Conservation (phyloP, 805 yeast species). For the Barnettozyma populi region DNA sequence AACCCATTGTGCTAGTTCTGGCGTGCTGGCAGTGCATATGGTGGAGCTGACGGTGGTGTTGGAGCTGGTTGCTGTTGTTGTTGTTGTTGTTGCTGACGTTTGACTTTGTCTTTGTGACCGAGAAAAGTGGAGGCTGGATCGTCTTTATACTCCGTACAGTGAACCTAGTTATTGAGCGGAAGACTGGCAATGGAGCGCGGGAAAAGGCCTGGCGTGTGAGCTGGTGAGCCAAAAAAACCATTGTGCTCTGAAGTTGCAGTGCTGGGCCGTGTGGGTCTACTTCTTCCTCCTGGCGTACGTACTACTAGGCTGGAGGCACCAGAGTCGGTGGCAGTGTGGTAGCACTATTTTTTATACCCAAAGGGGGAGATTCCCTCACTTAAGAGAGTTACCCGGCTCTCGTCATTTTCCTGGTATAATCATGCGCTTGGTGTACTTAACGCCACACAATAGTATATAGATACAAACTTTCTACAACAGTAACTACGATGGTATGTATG, state of each 20-base stretch:
- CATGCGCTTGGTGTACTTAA: no score
- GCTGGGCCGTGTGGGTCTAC: not conserved
- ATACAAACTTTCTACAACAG: not conserved
- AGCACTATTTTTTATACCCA: not conserved
- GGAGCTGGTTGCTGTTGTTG: not conserved
- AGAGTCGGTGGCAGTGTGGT: no score
- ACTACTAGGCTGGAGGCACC: no score
- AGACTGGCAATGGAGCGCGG: not conserved
- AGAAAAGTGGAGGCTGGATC: not conserved
- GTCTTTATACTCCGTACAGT: not conserved
- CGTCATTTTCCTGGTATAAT: not conserved
- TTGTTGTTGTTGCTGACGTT: not conserved
- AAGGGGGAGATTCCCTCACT: not conserved
- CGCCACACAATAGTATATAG: not conserved
- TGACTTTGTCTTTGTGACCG: not conserved
- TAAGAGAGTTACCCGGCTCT: not conserved
- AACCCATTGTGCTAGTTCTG: slow-evolving; percentile 4
- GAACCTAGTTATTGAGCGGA: not conserved
- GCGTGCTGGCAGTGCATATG: slow-evolving; percentile 6
- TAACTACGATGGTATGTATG: not conserved
- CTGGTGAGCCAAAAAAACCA: not conserved
- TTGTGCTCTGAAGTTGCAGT: not conserved
- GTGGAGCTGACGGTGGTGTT: not conserved
- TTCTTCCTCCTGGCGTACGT: no score
- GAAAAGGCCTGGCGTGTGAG: not conserved